These are phyloP conservation scores for Clarireedia homoeocarpa DNA, from an alignment of 2,329 filamentous ascomycete genomes.

Conservation along the genomic window DNA sequence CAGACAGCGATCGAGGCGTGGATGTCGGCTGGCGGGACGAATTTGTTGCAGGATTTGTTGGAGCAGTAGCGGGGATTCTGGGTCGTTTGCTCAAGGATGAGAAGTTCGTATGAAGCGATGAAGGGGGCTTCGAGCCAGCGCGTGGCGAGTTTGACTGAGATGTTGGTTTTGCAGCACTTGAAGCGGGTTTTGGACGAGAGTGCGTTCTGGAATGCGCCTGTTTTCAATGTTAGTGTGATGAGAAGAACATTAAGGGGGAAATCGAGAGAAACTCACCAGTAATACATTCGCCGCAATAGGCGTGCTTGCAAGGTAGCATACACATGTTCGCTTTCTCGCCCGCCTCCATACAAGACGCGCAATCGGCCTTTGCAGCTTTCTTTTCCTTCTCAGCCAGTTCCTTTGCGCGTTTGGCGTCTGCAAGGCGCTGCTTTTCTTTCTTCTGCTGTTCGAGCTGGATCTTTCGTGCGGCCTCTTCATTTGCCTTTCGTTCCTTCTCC, in stretches of 20 bases:
- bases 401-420: neutral
- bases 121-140: slow-evolving; percentile 10
- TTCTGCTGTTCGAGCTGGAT: neutral
- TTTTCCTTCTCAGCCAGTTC: slow-evolving; percentile 4
- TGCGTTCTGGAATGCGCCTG: slow-evolving; percentile 18
- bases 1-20: slow-evolving; percentile 20
- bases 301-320: slow-evolving; percentile 16
- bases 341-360: slow-evolving; percentile 18
- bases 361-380: slow-evolving; percentile 10
- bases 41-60: slow-evolving; percentile 16
- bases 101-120: slow-evolving; percentile 14
- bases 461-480: neutral
- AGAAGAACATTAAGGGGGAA: neutral
- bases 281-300: slow-evolving; percentile 18
- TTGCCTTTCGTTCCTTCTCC: neutral
- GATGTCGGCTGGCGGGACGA: slow-evolving; percentile 22
- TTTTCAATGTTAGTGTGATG: neutral
- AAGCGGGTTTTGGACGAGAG: slow-evolving; percentile 15
- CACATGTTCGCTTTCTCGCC: slow-evolving; percentile 11
- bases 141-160: slow-evolving; percentile 1
- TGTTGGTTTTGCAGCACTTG: slow-evolving; percentile 14
- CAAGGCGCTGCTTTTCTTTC: slow-evolving; percentile 1
- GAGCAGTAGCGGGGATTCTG: slow-evolving; percentile 25
- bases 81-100: slow-evolving; percentile 24
- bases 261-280: slow-evolving; percentile 9